Conservation (phyloP, 2,329 filamentous ascomycete species). For the Hypoxylon sp. region DNA sequence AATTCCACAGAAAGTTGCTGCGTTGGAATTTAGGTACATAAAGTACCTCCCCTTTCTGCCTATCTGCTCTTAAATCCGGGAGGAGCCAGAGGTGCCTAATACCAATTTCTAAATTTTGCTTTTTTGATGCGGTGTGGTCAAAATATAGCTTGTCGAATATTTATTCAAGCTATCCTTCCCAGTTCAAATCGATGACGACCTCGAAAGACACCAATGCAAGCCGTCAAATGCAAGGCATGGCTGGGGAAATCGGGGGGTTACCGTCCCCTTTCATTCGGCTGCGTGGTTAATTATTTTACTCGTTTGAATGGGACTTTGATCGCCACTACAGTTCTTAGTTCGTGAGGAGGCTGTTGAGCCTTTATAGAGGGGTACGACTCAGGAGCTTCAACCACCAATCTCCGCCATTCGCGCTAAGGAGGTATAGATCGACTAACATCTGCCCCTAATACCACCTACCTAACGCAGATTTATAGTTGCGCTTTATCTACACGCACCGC, state of each 20-base stretch:
- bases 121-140: no score
- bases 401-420: slow-evolving; percentile 16
- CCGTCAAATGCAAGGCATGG: slow-evolving; percentile 16
- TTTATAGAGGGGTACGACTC: slow-evolving; percentile 14
- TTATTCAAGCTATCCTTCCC: slow-evolving; percentile 2
- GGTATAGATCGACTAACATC: slow-evolving; percentile 18
- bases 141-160: no score
- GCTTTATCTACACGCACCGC: not conserved
- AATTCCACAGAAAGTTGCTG: slow-evolving; percentile 5
- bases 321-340: not conserved
- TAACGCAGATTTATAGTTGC: slow-evolving; percentile 5
- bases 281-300: slow-evolving; percentile 6
- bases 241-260: slow-evolving; percentile 1
- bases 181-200: slow-evolving; percentile 6
- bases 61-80: no score
- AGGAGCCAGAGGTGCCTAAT: no score
- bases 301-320: not conserved
- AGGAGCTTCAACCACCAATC: slow-evolving; percentile 8
- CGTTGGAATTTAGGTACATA: slow-evolving; percentile 2
- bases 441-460: slow-evolving; percentile 24
- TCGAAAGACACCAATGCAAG: slow-evolving; percentile 24
- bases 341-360: not conserved
- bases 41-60: not conserved
- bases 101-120: no score
- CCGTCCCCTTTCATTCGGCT: not conserved